Conservation (phyloP, 163 green algal species). For the Chloromonas sp. region DNA sequence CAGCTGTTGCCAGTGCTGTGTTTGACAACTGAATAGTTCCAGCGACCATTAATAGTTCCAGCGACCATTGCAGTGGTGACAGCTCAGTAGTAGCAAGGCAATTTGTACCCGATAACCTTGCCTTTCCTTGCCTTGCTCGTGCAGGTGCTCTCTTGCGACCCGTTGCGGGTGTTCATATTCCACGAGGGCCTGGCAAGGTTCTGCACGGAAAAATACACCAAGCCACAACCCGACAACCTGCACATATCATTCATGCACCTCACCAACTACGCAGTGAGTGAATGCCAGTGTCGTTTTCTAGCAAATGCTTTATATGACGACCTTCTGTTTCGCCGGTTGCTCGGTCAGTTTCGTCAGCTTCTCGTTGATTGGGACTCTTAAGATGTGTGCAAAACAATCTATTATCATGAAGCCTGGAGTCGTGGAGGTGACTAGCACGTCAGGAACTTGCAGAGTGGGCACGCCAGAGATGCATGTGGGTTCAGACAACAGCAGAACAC, state of each 20-base stretch:
- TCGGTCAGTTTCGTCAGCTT: no score
- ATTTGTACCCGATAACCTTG: no score
- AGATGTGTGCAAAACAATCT: not conserved
- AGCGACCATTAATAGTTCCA: no score
- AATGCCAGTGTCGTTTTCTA: not conserved
- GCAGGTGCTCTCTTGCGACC: slow-evolving; percentile 47
- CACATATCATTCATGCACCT: slow-evolving; percentile 60
- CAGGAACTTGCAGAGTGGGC: no score
- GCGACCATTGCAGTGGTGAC: no score
- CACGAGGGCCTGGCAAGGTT: slow-evolving; percentile 53
- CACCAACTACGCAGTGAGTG: slow-evolving; percentile 42
- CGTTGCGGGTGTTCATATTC: slow-evolving; percentile 59
- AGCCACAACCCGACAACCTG: slow-evolving; percentile 55
- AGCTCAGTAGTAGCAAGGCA: no score
- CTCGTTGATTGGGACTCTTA: not conserved
- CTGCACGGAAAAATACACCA: slow-evolving; percentile 54
- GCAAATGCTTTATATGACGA: not conserved
- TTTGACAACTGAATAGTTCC: no score
- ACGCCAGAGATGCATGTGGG: no score
- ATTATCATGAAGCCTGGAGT: not conserved
- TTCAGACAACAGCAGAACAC: no score
- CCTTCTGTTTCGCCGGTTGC: not conserved
- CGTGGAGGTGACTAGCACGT: no score
- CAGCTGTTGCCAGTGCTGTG: no score
- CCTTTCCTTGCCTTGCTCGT: no score